Conservation (phyloP, 75 land plant species). For the Ceratopteris richardii region DNA sequence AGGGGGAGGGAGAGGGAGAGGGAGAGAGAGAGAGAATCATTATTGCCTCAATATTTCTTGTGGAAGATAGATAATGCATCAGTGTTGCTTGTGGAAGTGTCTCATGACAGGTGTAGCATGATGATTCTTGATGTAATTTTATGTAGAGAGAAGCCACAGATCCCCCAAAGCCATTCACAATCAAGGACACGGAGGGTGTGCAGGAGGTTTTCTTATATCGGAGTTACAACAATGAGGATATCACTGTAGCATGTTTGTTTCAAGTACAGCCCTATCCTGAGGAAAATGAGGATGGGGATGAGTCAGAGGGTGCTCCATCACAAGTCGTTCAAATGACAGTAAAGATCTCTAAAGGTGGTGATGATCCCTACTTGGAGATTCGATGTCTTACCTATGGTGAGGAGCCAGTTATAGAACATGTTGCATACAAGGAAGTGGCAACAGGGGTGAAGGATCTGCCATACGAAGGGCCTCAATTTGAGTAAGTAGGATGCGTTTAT, state of each 20-base stretch:
- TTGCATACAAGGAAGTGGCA: constrained; percentile 26
- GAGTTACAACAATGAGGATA: constrained; percentile 46
- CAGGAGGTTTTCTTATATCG: constrained; percentile 38
- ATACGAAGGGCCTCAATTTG: constrained; percentile 68
- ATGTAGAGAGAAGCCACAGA: constrained; percentile 21
- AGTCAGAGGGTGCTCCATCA: constrained; percentile 18
- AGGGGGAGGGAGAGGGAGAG: too few relatives aligned
- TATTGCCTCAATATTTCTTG: too few relatives aligned
- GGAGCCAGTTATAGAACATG: constrained; percentile 50
- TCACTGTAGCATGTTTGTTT: constrained; percentile 56
- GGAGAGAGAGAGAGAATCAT: too few relatives aligned
- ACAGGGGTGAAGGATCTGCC: constrained; percentile 30
- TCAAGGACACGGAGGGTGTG: constrained; percentile 42
- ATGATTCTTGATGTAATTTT: too few relatives aligned
- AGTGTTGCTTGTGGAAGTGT: too few relatives aligned
- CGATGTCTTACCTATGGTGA: constrained; percentile 40
- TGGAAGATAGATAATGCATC: too few relatives aligned
- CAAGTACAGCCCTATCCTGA: constrained; percentile 17
- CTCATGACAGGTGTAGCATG: too few relatives aligned
- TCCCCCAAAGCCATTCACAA: constrained; percentile 45
- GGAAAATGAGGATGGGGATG: constrained; percentile 27
- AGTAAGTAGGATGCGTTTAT: constrained; percentile 33
- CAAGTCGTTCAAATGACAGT: constrained; percentile 33
- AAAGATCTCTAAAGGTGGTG: constrained; percentile 41
- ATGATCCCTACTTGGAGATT: constrained; percentile 48